Evolutionary conservation across 2,329 filamentous ascomycete species (phyloP).

Genomic region (Aspergillus felis): DNA sequence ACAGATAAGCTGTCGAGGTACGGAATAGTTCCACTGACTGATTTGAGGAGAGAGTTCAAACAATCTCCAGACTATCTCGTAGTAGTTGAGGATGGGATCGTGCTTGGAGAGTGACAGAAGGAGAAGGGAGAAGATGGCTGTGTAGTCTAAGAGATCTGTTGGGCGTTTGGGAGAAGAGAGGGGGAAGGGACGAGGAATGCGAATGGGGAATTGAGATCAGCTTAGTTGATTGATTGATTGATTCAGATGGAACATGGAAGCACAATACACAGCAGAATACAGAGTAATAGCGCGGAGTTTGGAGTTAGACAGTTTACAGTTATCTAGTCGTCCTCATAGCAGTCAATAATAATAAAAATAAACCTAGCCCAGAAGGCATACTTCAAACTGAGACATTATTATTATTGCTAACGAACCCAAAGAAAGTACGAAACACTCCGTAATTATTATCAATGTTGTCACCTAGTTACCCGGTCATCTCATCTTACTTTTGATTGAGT

Average conservation of each 20-base stretch:
- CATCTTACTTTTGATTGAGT: no score
- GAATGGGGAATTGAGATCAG: neutral
- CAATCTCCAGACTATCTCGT: no score
- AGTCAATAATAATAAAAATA: neutral
- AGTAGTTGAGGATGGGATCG: no score
- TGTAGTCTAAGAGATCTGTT: slow-evolving; percentile 1
- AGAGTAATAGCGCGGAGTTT: neutral
- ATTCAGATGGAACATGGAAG: neutral
- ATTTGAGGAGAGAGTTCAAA: no score
- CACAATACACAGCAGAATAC: neutral
- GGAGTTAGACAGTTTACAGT: neutral
- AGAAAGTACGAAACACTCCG: no score
- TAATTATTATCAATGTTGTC: neutral
- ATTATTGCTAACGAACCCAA: neutral
- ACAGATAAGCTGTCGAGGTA: neutral
- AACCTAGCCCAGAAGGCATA: no score
- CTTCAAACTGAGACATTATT: neutral
- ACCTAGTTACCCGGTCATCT: no score
- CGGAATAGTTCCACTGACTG: neutral
- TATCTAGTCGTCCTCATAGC: no score
- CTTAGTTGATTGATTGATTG: neutral
- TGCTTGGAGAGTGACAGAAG: slow-evolving; percentile 1
- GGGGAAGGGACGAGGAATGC: slow-evolving; percentile 8
- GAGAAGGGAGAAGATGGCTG: slow-evolving; percentile 7
- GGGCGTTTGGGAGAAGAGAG: no score